Evolutionary conservation across 768 basidiomycete species (phyloP), one percentile per base, ranked within the genome.

Genomic region (Lentinula raphanica): DNA sequence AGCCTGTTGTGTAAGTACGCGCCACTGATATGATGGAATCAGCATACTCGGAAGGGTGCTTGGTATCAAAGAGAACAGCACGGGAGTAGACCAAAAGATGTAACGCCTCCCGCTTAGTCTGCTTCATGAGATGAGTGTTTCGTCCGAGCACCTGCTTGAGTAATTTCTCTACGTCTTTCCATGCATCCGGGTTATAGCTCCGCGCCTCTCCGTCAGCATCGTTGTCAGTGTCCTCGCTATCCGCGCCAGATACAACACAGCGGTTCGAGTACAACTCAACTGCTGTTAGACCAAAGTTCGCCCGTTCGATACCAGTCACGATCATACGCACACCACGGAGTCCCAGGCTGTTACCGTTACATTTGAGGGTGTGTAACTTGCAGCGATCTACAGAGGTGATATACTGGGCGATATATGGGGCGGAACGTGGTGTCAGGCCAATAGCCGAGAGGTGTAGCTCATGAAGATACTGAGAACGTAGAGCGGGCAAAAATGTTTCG

Each of bases 381-480:
- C 84, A 84, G 19, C 75, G 76, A 36, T 27, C 36, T 9, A 73
- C 67, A 15, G 84, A 85, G 15, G 72, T 72, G 13, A 88, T 68
- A 62, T 79, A 88, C 17, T 72, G 70, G 13, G 73, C 60, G 50
- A 88, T 74, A 56, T 65, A 61, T 0, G 79, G 74, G 0, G 76
- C 72, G 12, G 76, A 72, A 29, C 59, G 63, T 35, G 68, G 67
- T 2, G 82, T 81, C 58, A 86, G 67, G 19, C 74, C 74, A 13
- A 75, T 75, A 2, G 77, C 77, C 3, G 83, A 81, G n/a, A 87
- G 68, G 60, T 84, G 77, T 17, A 88, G 69, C 60, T 84, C 79
- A 35, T 72, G 74, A 11, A 88, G 75, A 62, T 72, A 69, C 0
- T 73, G 77, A 0, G 80, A 71, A n/a, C 74, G 64, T 25, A 88